Evolutionary conservation across 1,284 basidiomycete species (phyloP).

Genomic region (Uromyces viciae-fabae): DNA sequence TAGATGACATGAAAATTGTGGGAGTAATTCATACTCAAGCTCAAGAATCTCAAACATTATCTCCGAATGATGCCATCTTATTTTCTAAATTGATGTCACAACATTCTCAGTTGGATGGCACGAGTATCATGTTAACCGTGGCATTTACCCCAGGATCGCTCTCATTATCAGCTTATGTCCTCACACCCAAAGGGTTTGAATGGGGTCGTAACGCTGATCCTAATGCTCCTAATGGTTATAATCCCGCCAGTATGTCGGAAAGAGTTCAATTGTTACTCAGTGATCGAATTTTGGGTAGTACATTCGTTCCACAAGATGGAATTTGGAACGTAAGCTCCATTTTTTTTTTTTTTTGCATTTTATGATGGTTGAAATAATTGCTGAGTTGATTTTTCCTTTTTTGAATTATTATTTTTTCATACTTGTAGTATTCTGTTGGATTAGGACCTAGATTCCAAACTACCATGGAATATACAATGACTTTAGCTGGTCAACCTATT

Average conservation of each 20-base stretch:
- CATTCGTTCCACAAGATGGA: conserved; percentile 50
- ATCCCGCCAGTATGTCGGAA: conserved; percentile 88
- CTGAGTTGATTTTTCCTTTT: not conserved
- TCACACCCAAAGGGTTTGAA: conserved; percentile 83
- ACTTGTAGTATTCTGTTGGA: conserved; percentile 59
- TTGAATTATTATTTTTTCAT: conserved; percentile 79
- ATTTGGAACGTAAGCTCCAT: conserved; percentile 60
- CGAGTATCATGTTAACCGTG: conserved; percentile 85
- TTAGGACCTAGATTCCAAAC: conserved; percentile 87
- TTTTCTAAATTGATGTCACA: conserved; percentile 95
- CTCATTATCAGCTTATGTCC: conserved; percentile 83
- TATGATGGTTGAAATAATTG: conserved; percentile 73
- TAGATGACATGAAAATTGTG: conserved; percentile 57
- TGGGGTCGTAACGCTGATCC: conserved; percentile 77
- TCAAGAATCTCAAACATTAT: conserved; percentile 61
- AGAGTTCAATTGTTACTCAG: conserved; percentile 89
- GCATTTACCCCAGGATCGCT: conserved; percentile 98
- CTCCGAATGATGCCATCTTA: conserved; percentile 88
- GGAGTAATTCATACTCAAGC: conserved; percentile 57
- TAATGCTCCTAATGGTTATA: conserved; percentile 66
- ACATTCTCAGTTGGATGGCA: conserved; percentile 89
- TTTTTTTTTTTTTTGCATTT: conserved; percentile 60
- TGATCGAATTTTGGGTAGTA: conserved; percentile 62
- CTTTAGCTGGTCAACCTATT: conserved; percentile 75
- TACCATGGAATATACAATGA: conserved; percentile 76